Conservation (phyloP, 306 rosid species). For the Fragaria nilgerrensis region DNA sequence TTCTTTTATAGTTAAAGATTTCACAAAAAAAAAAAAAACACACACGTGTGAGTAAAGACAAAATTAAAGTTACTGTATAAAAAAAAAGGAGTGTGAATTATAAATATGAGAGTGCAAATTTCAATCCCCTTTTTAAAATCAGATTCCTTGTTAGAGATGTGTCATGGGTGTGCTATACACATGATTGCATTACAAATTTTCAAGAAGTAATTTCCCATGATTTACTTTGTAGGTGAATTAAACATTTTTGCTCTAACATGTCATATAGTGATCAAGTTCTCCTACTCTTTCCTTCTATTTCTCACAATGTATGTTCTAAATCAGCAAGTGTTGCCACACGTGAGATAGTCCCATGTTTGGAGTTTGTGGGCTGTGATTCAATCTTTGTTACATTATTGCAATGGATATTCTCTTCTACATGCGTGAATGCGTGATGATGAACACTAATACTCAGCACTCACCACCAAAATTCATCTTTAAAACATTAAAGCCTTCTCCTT, state of each 20-base stretch:
- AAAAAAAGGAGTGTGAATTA: too few relatives aligned
- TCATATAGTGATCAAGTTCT: not conserved
- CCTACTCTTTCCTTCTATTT: slow-evolving; percentile 1
- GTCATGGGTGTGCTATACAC: not conserved
- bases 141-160: not conserved
- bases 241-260: not conserved
- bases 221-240: not conserved
- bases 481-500: not conserved
- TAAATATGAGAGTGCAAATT: too few relatives aligned
- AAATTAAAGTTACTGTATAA: too few relatives aligned
- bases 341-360: not conserved
- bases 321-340: not conserved
- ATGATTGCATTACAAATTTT: not conserved
- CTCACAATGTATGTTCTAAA: not conserved
- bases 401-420: not conserved
- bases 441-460: not conserved
- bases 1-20: too few relatives aligned
- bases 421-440: not conserved
- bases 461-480: not conserved
- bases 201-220: not conserved
- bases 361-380: slow-evolving; percentile 1
- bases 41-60: too few relatives aligned
- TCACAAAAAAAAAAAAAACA: too few relatives aligned
- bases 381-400: not conserved
- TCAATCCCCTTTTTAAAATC: too few relatives aligned